Percentiles rank a stretch among this genome's conserved stretches.
phyloP scores from a whole-genome alignment of 805 yeast genomes.

The Candida argentea region DNA sequence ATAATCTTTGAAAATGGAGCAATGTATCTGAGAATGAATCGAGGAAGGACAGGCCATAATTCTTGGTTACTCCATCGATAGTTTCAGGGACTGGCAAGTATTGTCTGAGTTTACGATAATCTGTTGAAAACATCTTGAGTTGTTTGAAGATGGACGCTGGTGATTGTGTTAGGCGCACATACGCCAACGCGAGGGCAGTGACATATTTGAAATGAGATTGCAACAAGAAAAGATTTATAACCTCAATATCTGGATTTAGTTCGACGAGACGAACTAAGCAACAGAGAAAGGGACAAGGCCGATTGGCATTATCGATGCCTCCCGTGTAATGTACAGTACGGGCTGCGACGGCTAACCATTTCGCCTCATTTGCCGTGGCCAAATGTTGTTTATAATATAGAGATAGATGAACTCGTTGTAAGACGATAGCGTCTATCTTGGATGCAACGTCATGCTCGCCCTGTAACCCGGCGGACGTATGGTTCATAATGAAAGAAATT shows the following conservation, averaged over 20 bases:
- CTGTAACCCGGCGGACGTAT: conserved; percentile 10
- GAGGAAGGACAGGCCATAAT: conserved; percentile 21
- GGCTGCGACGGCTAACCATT: conserved; percentile 24
- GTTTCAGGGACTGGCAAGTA: conserved; percentile 20
- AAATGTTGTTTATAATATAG: conserved; percentile 33
- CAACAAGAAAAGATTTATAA: conserved; percentile 40
- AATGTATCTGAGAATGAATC: conserved; percentile 27
- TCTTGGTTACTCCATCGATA: too few relatives aligned
- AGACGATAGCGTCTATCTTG: conserved; percentile 30
- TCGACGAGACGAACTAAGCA: conserved; percentile 69
- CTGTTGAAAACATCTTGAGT: conserved; percentile 49
- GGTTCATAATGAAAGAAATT: not conserved
- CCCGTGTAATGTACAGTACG: conserved; percentile 40
- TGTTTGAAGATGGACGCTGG: conserved; percentile 33
- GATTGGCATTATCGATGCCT: conserved; percentile 42
- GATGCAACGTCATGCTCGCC: conserved; percentile 19
- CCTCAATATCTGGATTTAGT: conserved; percentile 54
- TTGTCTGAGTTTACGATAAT: conserved; percentile 57
- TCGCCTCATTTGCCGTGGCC: conserved; percentile 30
- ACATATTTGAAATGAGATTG: conserved; percentile 68
- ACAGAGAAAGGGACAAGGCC: conserved; percentile 69
- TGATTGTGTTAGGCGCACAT: conserved; percentile 38
- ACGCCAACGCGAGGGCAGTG: conserved; percentile 60
- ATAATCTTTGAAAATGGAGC: conserved; percentile 5
- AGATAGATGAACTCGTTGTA: conserved; percentile 34